phyloP scores from a whole-genome alignment of 305 asterid species.

The Plantago coronopus region DNA sequence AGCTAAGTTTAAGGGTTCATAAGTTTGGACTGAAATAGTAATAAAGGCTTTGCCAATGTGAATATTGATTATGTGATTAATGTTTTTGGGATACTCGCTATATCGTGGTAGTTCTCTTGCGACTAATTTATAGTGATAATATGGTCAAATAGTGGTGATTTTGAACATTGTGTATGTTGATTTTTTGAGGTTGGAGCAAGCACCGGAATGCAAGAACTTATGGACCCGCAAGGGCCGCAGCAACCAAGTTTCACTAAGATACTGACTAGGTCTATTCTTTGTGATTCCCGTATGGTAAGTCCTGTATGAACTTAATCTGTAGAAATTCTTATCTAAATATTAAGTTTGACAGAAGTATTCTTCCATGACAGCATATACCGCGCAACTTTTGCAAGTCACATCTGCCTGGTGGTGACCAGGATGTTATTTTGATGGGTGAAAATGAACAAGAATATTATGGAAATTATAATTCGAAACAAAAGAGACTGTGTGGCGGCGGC shows the following conservation, averaged over 20 bases:
- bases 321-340: not conserved
- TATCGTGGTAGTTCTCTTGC: not conserved
- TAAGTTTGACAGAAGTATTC: slow-evolving; percentile 3
- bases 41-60: too few relatives aligned
- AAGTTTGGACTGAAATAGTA: too few relatives aligned
- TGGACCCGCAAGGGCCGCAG: slow-evolving; percentile 20
- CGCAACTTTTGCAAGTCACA: slow-evolving; percentile 38
- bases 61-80: not conserved
- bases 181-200: slow-evolving; percentile 23
- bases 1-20: too few relatives aligned
- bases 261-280: slow-evolving; percentile 35
- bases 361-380: slow-evolving; percentile 31
- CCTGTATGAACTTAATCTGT: not conserved
- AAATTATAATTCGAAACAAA: slow-evolving; percentile 33
- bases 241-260: slow-evolving; percentile 36
- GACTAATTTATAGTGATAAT: slow-evolving; percentile 1
- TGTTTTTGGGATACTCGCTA: not conserved
- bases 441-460: slow-evolving; percentile 30
- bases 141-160: not conserved
- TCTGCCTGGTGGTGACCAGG: slow-evolving; percentile 34
- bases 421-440: slow-evolving; percentile 40
- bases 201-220: slow-evolving; percentile 20
- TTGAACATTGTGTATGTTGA: slow-evolving; percentile 2
- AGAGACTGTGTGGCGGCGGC: slow-evolving; percentile 33
- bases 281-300: slow-evolving; percentile 48